phyloP scores from a whole-genome alignment of 2,329 filamentous ascomycete genomes.

The Pyrenochaeta sp. region DNA sequence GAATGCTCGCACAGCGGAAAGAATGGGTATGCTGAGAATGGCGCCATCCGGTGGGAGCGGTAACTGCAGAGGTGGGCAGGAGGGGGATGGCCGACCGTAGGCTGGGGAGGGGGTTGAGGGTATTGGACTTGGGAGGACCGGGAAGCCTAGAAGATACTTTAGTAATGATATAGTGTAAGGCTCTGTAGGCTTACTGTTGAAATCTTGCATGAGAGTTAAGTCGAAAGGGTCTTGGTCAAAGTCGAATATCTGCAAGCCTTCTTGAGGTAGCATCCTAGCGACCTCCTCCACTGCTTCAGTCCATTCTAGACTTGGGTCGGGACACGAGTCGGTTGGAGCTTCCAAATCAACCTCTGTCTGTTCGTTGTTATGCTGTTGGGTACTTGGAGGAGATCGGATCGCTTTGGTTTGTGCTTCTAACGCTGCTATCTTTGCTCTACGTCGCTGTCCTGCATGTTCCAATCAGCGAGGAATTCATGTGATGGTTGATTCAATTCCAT shows the following conservation, averaged over 20 bases:
- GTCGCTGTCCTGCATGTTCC: constrained; percentile 29
- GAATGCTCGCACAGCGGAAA: constrained; percentile 34
- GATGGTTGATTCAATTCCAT: neutral
- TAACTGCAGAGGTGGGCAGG: neutral
- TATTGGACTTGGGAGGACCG: neutral
- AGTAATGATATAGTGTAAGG: neutral
- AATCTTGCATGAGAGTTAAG: constrained; percentile 20
- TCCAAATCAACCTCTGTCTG: neutral
- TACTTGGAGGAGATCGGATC: neutral
- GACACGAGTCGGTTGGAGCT: neutral
- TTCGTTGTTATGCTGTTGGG: neutral
- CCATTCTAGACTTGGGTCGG: neutral
- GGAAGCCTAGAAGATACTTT: neutral
- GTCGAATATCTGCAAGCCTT: constrained; percentile 8
- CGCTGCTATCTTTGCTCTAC: constrained; percentile 34
- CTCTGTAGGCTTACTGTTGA: constrained; percentile 3
- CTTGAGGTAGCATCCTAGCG: neutral
- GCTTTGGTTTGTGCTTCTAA: constrained; percentile 35
- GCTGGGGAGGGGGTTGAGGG: neutral
- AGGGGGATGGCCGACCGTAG: neutral
- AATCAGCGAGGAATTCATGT: neutral
- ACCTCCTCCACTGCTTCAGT: neutral
- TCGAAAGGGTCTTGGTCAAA: constrained; percentile 24
- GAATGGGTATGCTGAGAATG: constrained; percentile 51
- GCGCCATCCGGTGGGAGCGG: constrained; percentile 14